Evolutionary conservation across 768 basidiomycete species (phyloP).

Genomic region (Hortiboletus campestris): DNA sequence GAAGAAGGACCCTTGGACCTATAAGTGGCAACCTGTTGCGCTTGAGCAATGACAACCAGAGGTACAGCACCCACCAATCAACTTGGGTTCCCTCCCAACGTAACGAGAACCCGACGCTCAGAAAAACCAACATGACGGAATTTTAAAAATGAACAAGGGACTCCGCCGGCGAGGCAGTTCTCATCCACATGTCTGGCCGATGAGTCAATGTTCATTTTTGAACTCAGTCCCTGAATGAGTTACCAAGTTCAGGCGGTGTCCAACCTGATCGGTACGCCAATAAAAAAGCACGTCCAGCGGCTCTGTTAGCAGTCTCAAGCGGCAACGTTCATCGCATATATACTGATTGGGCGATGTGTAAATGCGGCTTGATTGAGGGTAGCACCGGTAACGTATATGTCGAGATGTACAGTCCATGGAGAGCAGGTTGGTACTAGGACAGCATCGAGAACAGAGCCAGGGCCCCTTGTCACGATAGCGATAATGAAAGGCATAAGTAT

Average conservation of each 20-base stretch:
- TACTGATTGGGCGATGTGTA: conserved; percentile 5
- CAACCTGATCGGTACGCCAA: neutral
- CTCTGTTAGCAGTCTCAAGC: conserved; percentile 7
- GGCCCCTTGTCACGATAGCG: conserved; percentile 24
- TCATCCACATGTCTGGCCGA: neutral
- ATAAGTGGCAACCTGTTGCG: conserved; percentile 10
- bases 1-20: conserved; percentile 13
- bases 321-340: conserved; percentile 5
- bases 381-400: conserved; percentile 22
- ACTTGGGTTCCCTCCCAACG: conserved; percentile 2
- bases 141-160: neutral
- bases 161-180: too few species aligned
- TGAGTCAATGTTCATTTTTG: neutral
- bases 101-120: neutral
- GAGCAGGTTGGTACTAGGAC: conserved; percentile 14
- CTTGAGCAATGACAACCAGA: conserved; percentile 1
- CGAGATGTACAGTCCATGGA: conserved; percentile 24
- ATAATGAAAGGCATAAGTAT: conserved; percentile 33
- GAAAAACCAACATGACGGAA: neutral
- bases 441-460: conserved; percentile 26
- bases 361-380: conserved; percentile 10
- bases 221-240: neutral
- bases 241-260: neutral
- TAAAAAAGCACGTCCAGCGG: neutral
- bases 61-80: conserved; percentile 1